Base-by-base conservation (phyloP, 371 early-diverging fungal genomes). In the Blakeslea trispora region DNA sequence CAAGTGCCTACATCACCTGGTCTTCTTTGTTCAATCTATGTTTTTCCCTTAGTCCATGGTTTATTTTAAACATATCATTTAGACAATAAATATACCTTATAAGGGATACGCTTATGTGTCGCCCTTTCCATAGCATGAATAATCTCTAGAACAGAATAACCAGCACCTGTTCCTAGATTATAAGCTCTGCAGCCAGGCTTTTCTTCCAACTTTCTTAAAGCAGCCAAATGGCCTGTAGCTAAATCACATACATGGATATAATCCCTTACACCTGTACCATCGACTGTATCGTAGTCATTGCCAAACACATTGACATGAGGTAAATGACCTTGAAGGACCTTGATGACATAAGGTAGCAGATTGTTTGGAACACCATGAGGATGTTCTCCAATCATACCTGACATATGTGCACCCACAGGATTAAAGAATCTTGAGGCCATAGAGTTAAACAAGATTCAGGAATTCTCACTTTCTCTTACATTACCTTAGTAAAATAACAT, bases 351-450 rank as follows among this genome's bases (percentile, higher is more conserved):
- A 1, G 97, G 96, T 77, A 96, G 85, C 31, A 96, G 74, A 67
- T 96, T 96, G 68, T 89, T 89, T 19, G 96, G 96, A 22, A 86
- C 77, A 47, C 90, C 91, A 56, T 77, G 78, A 6, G 94, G 92
- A 64, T 91, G 85, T 61, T 96, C 97, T 41, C 97, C 97, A 57
- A 96, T 89, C 54, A 81, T 50, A 32, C 96, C 96, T 14, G 89
- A 86, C 22, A 77, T 70, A 71, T 95, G 95, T 0, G 96, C 96
- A 17, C 93, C 91, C 6, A 90, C 87, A 18, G 97, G 96, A 69
- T 96, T 96, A 61, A 96, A 96, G 75, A 92, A 96, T 41, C 86
- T n/a, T n/a, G n/a, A n/a, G n/a, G n/a, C n/a, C n/a, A n/a, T n/a
- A n/a, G n/a, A n/a, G n/a, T n/a, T 71, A 40, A 18, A n/a, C 17